A percentile compares a stretch with the other conserved stretches of the same genome.
phyloP scores from a whole-genome alignment of 2,329 filamentous ascomycete species.

The Botrytis elliptica region DNA sequence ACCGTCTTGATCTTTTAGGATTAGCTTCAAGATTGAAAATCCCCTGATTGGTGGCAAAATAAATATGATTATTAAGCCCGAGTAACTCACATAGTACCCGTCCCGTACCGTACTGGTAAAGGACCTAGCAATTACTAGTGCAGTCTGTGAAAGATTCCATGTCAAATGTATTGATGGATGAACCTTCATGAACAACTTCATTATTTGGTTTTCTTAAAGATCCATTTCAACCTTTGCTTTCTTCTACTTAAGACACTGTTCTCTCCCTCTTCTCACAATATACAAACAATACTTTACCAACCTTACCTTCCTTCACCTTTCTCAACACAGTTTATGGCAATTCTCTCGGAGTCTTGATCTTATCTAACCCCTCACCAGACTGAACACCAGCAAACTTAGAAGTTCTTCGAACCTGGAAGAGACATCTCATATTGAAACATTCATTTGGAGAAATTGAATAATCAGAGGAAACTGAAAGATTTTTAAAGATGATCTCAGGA shows the following conservation, averaged over 20 bases:
- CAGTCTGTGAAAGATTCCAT: neutral
- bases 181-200: neutral
- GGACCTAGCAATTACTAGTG: neutral
- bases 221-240: neutral
- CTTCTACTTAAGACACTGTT: neutral
- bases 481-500: constrained; percentile 48
- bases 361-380: constrained; percentile 14
- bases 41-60: neutral
- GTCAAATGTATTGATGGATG: too few species aligned
- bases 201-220: neutral
- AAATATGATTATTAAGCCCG: neutral
- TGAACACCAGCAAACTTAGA: neutral
- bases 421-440: neutral
- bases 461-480: neutral
- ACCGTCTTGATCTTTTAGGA: neutral
- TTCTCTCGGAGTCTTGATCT: constrained; percentile 14
- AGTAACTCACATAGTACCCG: neutral
- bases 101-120: neutral
- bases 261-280: neutral
- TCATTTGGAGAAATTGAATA: neutral
- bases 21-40: accelerated
- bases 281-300: neutral
- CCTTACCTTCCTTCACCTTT: neutral
- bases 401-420: neutral
- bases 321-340: neutral